Conservation (phyloP, 441 rosid species). For the Brassica balearica region DNA sequence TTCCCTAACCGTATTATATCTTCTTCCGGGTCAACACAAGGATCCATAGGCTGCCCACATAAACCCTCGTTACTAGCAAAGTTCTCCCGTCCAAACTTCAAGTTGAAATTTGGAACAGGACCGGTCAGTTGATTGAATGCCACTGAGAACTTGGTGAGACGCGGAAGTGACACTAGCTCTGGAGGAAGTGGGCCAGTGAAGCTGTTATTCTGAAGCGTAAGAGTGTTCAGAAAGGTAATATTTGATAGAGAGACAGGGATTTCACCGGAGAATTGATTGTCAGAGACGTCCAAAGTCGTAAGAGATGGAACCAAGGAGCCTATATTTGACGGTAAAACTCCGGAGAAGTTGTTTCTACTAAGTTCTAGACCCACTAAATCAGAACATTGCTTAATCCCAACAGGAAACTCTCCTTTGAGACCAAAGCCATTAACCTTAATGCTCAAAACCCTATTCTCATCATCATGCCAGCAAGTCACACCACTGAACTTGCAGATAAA, state of each 20-base stretch:
- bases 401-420: constrained; percentile 72
- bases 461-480: constrained; percentile 83
- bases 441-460: constrained; percentile 73
- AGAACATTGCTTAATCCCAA: constrained; percentile 49
- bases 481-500: constrained; percentile 70
- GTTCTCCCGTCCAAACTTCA: background rate
- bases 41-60: constrained; percentile 39
- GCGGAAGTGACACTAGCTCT: background rate
- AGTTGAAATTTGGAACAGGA: constrained; percentile 40
- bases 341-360: constrained; percentile 60
- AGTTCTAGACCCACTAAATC: constrained; percentile 63
- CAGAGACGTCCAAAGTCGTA: constrained; percentile 62
- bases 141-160: constrained; percentile 46
- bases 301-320: background rate
- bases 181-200: constrained; percentile 45
- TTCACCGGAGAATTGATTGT: constrained; percentile 56
- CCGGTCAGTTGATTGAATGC: constrained; percentile 51
- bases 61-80: constrained; percentile 39
- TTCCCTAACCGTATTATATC: background rate
- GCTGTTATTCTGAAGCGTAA: constrained; percentile 43
- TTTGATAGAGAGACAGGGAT: constrained; percentile 49
- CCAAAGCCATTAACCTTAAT: constrained; percentile 68
- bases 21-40: constrained; percentile 18
- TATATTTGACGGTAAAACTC: constrained; percentile 57
- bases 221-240: constrained; percentile 51